Evolutionary conservation across 2,329 filamentous ascomycete genomes (phyloP).

Genomic region (Fusarium equiseti): DNA sequence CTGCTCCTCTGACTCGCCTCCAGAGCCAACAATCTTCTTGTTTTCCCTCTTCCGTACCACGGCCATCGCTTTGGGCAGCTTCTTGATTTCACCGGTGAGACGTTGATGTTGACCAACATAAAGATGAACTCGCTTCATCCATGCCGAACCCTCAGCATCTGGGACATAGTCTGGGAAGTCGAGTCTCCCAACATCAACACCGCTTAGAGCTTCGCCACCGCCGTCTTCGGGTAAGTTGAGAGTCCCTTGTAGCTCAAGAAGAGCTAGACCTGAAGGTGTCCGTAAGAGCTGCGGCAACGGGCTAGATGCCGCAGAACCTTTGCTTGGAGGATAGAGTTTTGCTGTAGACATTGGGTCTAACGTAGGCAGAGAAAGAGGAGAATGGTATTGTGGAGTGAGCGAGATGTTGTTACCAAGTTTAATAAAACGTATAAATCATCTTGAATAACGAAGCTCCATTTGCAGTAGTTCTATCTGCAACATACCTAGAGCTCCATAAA

Average conservation of each 20-base stretch:
- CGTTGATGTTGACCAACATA: slow-evolving; percentile 92
- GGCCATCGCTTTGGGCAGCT: slow-evolving; percentile 81
- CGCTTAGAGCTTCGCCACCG: slow-evolving; percentile 48
- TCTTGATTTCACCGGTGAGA: slow-evolving; percentile 90
- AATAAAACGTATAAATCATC: neutral
- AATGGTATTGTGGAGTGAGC: no score
- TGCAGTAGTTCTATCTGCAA: neutral
- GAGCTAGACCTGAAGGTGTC: slow-evolving; percentile 87
- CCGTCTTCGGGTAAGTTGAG: slow-evolving; percentile 76
- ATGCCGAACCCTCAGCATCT: slow-evolving; percentile 66
- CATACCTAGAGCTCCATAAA: neutral
- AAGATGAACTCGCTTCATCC: slow-evolving; percentile 92
- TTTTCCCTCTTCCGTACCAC: slow-evolving; percentile 73
- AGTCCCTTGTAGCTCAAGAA: slow-evolving; percentile 92
- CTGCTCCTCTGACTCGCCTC: slow-evolving; percentile 55
- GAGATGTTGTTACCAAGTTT: neutral
- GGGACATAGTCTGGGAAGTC: slow-evolving; percentile 80
- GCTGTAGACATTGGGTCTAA: slow-evolving; percentile 51
- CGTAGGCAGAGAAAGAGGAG: neutral
- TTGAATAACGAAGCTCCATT: neutral
- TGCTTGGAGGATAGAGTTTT: slow-evolving; percentile 57
- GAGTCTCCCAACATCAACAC: slow-evolving; percentile 72
- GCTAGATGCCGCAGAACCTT: slow-evolving; percentile 49
- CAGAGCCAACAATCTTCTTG: slow-evolving; percentile 56
- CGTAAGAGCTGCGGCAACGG: slow-evolving; percentile 86